phyloP scores from a whole-genome alignment of 148 eudicot genomes.

The Fagopyrum tataricum region DNA sequence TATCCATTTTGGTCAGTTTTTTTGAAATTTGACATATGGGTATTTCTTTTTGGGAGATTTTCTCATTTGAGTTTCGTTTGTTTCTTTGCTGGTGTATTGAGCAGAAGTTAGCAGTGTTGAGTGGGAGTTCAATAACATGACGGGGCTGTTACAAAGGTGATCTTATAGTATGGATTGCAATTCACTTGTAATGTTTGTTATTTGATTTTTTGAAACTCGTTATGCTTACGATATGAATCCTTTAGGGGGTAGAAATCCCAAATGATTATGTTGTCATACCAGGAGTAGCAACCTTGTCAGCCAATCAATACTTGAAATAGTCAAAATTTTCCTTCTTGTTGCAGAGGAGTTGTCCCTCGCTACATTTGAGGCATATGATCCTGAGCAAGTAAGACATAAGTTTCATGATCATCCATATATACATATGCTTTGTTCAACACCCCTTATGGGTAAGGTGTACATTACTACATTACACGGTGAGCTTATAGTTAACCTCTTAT shows the following conservation, averaged over 20 bases:
- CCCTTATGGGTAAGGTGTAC: background rate
- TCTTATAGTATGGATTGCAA: constrained; percentile 1
- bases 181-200: background rate
- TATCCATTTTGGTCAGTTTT: background rate
- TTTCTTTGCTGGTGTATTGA: background rate
- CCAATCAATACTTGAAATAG: constrained; percentile 94
- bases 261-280: constrained; percentile 61
- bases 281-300: constrained; percentile 95
- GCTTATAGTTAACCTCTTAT: too few species aligned
- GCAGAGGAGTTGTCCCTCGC: constrained; percentile 74
- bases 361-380: constrained; percentile 95
- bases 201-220: background rate
- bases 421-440: too few species aligned
- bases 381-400: constrained; percentile 60
- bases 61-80: constrained; percentile 1
- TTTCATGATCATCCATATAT: too few species aligned
- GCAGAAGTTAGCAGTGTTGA: constrained; percentile 18
- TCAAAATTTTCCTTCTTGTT: constrained; percentile 85
- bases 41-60: constrained; percentile 3
- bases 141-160: constrained; percentile 89
- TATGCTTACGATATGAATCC: constrained; percentile 8
- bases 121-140: constrained; percentile 23
- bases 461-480: too few species aligned
- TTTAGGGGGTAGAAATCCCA: constrained; percentile 80
- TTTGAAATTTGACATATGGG: background rate